Percentiles rank a stretch among this genome's conserved stretches.
phyloP scores from a whole-genome alignment of 1,139 yeast species.

The Kodamaea alishanica region DNA sequence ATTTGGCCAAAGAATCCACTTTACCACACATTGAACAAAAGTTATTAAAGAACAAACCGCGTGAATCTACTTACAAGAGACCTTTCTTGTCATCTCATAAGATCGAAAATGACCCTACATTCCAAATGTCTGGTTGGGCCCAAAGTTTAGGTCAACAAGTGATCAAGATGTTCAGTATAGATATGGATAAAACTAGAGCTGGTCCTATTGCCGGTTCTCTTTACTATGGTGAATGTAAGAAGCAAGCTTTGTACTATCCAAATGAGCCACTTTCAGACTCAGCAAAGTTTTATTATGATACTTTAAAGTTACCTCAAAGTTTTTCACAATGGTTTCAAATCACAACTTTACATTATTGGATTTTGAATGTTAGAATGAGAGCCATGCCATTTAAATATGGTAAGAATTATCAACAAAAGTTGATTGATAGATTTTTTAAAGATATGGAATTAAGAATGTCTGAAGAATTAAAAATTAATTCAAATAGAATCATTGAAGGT shows the following conservation, averaged over 20 bases:
- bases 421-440: constrained; percentile 82
- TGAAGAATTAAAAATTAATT: constrained; percentile 77
- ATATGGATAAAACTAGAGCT: constrained; percentile 88
- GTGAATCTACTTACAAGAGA: constrained; percentile 40
- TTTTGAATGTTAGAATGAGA: constrained; percentile 89
- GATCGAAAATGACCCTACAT: constrained; percentile 54
- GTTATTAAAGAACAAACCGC: constrained; percentile 34
- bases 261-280: constrained; percentile 63
- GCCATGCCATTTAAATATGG: constrained; percentile 92
- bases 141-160: constrained; percentile 70
- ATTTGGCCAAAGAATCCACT: constrained; percentile 47
- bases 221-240: constrained; percentile 83
- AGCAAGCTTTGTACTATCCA: constrained; percentile 74
- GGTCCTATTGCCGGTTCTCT: constrained; percentile 92
- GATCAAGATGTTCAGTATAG: constrained; percentile 64
- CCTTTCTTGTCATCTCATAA: constrained; percentile 52
- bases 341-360: constrained; percentile 89
- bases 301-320: constrained; percentile 76
- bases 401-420: constrained; percentile 83
- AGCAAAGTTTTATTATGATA: constrained; percentile 73
- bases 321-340: constrained; percentile 96
- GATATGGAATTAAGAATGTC: constrained; percentile 86
- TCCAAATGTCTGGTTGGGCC: constrained; percentile 64
- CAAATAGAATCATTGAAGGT: constrained; percentile 81
- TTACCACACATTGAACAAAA: constrained; percentile 45